Percentiles rank a stretch among this genome's conserved stretches.
These are phyloP conservation scores for Prototheca stagnorum DNA, from an alignment of 163 green algal genomes.

Conservation along the genomic window DNA sequence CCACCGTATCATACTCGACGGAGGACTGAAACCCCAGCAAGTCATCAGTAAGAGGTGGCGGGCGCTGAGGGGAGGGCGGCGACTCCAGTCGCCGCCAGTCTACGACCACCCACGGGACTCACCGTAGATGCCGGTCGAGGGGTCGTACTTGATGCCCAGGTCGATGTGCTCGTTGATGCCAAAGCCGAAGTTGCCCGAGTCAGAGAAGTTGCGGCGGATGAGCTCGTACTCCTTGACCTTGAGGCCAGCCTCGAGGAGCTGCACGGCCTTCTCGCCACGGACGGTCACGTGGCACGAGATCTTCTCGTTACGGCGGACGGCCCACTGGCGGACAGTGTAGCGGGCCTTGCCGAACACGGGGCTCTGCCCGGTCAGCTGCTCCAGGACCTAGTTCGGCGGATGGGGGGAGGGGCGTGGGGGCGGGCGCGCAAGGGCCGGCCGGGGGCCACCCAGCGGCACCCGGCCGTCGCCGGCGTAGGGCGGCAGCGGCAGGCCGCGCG, in stretches of 20 bases:
- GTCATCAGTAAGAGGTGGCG: too few species aligned
- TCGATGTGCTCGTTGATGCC: slow-evolving; percentile 98
- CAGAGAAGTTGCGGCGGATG: slow-evolving; percentile 88
- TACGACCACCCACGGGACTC: too few species aligned
- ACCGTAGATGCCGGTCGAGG: slow-evolving; percentile 98
- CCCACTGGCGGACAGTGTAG: slow-evolving; percentile 95
- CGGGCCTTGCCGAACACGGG: slow-evolving; percentile 93
- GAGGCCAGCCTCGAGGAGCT: slow-evolving; percentile 90
- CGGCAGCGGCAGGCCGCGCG: too few species aligned
- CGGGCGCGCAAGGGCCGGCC: too few species aligned
- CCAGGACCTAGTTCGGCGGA: slow-evolving; percentile 65
- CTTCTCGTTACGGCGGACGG: slow-evolving; percentile 97
- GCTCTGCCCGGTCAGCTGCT: slow-evolving; percentile 97
- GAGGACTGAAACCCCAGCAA: neutral
- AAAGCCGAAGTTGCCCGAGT: slow-evolving; percentile 92
- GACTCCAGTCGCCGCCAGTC: too few species aligned
- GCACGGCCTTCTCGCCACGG: slow-evolving; percentile 89
- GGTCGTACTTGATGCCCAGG: slow-evolving; percentile 99
- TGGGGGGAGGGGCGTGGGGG: neutral
- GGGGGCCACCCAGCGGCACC: too few species aligned
- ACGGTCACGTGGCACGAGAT: slow-evolving; percentile 93
- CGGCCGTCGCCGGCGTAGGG: too few species aligned
- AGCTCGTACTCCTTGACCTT: slow-evolving; percentile 99
- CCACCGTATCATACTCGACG: too few species aligned
- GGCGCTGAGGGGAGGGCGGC: too few species aligned